A percentile compares a stretch with the other conserved stretches of the same genome.
phyloP scores from a whole-genome alignment of 352 stramenopile genomes.

The Phytophthora melonis region DNA sequence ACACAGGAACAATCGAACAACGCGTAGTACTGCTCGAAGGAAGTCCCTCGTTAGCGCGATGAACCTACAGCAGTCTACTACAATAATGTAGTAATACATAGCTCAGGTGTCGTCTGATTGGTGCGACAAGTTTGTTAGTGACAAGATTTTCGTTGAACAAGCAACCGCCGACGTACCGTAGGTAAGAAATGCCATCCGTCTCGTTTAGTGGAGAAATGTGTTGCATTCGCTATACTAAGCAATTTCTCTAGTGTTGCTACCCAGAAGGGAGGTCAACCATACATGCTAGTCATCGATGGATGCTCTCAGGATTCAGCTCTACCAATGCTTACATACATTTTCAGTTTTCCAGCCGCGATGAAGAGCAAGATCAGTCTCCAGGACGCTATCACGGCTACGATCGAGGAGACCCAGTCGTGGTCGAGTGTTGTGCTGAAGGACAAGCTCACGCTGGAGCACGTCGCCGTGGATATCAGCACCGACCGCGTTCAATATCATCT shows the following conservation, averaged over 20 bases:
- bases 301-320: not conserved
- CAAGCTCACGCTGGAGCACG: constrained; percentile 54
- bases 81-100: too few relatives aligned
- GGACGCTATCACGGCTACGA: constrained; percentile 13
- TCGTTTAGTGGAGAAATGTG: not conserved
- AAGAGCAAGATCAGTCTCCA: constrained; percentile 4
- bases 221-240: not conserved
- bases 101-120: not conserved
- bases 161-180: constrained; percentile 1
- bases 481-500: constrained; percentile 61
- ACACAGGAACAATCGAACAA: not conserved
- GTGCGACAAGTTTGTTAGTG: constrained; percentile 3
- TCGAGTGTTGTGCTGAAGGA: constrained; percentile 53
- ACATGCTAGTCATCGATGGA: constrained; percentile 19
- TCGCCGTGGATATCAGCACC: constrained; percentile 52
- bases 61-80: not conserved
- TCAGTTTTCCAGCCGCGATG: not conserved
- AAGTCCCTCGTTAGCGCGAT: not conserved
- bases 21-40: not conserved
- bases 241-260: not conserved
- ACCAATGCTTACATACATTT: not conserved
- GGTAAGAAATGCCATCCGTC: constrained; percentile 36
- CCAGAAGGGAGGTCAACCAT: constrained; percentile 22
- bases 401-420: constrained; percentile 56
- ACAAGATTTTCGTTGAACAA: constrained; percentile 1